Evolutionary conservation across 1,284 basidiomycete species (phyloP).

Genomic region (Pascua guehoae): DNA sequence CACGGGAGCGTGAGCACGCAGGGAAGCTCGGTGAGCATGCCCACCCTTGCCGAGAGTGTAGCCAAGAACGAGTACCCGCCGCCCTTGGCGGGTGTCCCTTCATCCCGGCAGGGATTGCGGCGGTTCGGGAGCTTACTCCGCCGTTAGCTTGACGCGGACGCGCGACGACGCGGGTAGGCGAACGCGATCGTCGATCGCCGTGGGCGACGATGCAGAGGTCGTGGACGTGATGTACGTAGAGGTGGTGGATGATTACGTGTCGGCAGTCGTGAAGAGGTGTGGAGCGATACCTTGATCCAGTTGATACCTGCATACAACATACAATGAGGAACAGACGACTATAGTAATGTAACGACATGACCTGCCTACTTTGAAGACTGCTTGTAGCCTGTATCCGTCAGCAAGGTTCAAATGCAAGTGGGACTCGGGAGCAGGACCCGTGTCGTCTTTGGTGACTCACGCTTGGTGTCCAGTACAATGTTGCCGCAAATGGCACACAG

Average conservation of each 20-base stretch:
- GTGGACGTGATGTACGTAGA: too few species aligned
- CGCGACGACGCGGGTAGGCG: background rate
- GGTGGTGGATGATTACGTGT: too few species aligned
- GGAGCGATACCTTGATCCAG: too few species aligned
- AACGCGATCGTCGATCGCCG: too few species aligned
- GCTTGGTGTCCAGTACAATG: conserved; percentile 40
- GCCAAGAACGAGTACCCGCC: too few species aligned
- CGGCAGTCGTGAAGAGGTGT: too few species aligned
- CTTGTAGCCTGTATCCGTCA: conserved; percentile 36
- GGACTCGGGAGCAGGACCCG: too few species aligned
- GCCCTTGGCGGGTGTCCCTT: too few species aligned
- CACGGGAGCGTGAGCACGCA: too few species aligned
- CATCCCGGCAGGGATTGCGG: conserved; percentile 12
- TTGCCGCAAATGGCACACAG: conserved; percentile 49
- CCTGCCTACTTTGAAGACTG: conserved; percentile 31
- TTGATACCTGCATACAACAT: conserved; percentile 15
- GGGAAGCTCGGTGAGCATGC: too few species aligned
- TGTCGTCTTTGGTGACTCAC: conserved; percentile 22
- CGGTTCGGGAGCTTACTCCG: conserved; percentile 36
- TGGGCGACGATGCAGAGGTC: too few species aligned
- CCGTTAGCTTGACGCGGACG: background rate
- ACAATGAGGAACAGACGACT: conserved; percentile 1
- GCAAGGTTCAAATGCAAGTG: background rate
- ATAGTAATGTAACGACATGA: conserved; percentile 2
- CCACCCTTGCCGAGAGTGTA: conserved; percentile 3